A percentile compares a stretch with the other conserved stretches of the same genome.
Evolutionary conservation across 78 protist genomes (phyloP).

Genomic region (Chrysochromulina parva): DNA sequence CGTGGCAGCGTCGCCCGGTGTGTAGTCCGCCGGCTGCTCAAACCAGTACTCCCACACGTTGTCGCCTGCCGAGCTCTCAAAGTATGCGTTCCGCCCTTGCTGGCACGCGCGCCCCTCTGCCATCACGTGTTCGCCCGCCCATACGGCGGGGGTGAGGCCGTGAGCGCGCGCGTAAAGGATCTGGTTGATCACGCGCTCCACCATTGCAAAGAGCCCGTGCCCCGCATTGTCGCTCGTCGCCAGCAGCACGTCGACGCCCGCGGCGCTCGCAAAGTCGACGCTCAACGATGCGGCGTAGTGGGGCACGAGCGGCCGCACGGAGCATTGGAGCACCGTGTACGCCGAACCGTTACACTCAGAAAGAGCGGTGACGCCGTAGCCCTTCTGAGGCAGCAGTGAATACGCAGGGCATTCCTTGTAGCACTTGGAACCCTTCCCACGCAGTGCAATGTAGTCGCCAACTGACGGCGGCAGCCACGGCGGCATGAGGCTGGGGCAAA

Average conservation of each 20-base stretch:
- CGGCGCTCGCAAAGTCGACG: too few species aligned
- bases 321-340: too few species aligned
- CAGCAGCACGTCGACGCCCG: constrained; percentile 11
- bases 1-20: neutral
- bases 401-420: too few species aligned
- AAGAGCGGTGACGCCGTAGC: too few species aligned
- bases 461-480: too few species aligned
- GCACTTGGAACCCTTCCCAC: too few species aligned
- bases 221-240: neutral
- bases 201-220: neutral
- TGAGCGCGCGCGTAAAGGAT: neutral
- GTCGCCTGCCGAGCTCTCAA: neutral
- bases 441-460: too few species aligned
- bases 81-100: neutral
- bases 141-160: neutral
- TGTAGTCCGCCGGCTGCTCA: neutral
- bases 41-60: constrained; percentile 17
- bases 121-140: neutral
- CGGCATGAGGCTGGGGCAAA: too few species aligned
- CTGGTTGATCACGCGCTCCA: constrained; percentile 27
- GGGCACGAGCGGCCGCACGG: too few species aligned
- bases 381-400: too few species aligned
- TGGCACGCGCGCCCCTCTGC: neutral
- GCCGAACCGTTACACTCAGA: too few species aligned
- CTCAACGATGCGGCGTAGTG: too few species aligned